Evolutionary conservation across 2,329 filamentous ascomycete genomes (phyloP).

Genomic region (Clarireedia homoeocarpa): DNA sequence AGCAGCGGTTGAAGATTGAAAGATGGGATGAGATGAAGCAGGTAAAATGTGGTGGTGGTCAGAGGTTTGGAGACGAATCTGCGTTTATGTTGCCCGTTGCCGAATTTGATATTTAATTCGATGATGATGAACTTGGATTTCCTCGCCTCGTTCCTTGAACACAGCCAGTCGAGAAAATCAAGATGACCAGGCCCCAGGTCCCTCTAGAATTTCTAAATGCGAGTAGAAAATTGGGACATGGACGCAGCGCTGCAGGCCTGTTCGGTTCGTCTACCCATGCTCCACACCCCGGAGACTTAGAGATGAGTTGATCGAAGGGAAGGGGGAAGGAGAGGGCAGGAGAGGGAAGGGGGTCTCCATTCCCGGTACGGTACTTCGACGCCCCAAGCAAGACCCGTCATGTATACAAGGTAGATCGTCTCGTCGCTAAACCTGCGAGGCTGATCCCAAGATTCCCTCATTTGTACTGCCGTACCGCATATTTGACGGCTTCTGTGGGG

Average conservation of each 20-base stretch:
- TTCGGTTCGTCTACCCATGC: conserved; percentile 2
- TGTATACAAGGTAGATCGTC: neutral
- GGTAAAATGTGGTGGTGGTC: conserved; percentile 5
- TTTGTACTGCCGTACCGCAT: neutral
- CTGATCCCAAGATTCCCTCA: conserved; percentile 5
- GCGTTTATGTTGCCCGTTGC: conserved; percentile 9
- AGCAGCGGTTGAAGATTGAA: conserved; percentile 1
- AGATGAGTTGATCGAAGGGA: conserved; percentile 5
- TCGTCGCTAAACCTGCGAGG: neutral
- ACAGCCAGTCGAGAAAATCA: neutral
- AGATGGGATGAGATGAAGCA: conserved; percentile 8
- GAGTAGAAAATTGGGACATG: neutral
- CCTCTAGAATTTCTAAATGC: neutral
- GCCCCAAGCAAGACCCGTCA: neutral
- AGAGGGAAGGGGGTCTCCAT: neutral
- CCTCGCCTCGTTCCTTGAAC: conserved; percentile 5
- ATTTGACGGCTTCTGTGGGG: conserved; percentile 7
- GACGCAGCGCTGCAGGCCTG: conserved; percentile 1
- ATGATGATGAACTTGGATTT: conserved; percentile 9
- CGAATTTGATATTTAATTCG: conserved; percentile 10
- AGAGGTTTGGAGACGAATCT: conserved; percentile 8
- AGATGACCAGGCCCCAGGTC: conserved; percentile 7
- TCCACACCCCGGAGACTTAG: neutral
- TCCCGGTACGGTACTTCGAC: neutral
- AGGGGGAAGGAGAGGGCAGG: neutral